Conservation (phyloP, 345 rosid species). For the Rhodamnia argentea region DNA sequence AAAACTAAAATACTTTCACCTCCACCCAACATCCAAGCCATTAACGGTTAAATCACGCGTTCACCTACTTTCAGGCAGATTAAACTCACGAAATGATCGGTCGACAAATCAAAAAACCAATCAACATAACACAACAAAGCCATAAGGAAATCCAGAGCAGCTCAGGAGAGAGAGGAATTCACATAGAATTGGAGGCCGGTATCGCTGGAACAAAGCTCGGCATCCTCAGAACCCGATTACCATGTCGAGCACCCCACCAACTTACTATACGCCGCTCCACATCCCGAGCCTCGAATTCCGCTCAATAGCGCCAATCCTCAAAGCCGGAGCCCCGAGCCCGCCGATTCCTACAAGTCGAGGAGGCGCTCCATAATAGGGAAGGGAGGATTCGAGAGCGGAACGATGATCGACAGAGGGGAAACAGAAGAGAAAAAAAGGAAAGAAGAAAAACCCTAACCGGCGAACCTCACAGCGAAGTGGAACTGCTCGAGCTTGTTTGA, state of each 20-base stretch:
- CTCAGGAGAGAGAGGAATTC: not conserved
- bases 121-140: not conserved
- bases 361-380: no score
- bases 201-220: constrained; percentile 37
- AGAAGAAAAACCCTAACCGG: not conserved
- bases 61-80: not conserved
- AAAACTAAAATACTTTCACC: not conserved
- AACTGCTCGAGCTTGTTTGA: constrained; percentile 8
- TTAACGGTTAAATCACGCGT: not conserved
- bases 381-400: not conserved
- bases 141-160: not conserved
- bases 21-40: not conserved
- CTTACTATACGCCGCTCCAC: no score
- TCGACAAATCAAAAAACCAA: not conserved
- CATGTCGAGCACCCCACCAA: constrained; percentile 22
- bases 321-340: no score
- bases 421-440: not conserved
- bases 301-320: not conserved
- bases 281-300: not conserved
- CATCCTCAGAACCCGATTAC: constrained; percentile 29
- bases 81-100: not conserved
- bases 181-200: constrained; percentile 38
- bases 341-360: no score
- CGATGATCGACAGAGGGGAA: not conserved
- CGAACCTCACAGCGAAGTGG: not conserved